A percentile compares a stretch with the other conserved stretches of the same genome.
These are phyloP conservation scores for Salix arbutifolia DNA, from an alignment of 345 rosid genomes.

Conservation along the genomic window DNA sequence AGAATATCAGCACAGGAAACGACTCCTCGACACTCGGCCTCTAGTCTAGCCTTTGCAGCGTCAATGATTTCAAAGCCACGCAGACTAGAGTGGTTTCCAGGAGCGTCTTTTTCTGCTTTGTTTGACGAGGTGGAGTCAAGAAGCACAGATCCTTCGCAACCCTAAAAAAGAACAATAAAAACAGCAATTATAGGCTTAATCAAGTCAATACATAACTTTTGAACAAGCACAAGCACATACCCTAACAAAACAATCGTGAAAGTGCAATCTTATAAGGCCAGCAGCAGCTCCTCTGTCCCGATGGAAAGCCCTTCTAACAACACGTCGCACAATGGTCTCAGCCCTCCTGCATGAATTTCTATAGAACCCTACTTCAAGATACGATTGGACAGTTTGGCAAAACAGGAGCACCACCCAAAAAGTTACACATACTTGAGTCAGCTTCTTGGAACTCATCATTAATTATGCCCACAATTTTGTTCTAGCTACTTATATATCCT, in stretches of 20 bases:
- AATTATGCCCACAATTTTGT: neutral
- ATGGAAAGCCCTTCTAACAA: slow-evolving; percentile 28
- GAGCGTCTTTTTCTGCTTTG: slow-evolving; percentile 51
- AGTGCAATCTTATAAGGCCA: slow-evolving; percentile 52
- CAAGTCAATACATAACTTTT: neutral
- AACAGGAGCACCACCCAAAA: slow-evolving; percentile 2
- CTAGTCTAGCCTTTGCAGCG: slow-evolving; percentile 38
- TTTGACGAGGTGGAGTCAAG: slow-evolving; percentile 42
- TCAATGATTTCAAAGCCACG: slow-evolving; percentile 54
- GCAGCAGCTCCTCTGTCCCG: slow-evolving; percentile 42
- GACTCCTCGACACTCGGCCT: slow-evolving; percentile 38
- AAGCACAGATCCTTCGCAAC: slow-evolving; percentile 57
- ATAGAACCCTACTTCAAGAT: slow-evolving; percentile 48
- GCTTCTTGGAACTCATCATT: slow-evolving; percentile 9
- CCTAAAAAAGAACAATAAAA: slow-evolving; percentile 16
- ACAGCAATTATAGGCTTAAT: neutral
- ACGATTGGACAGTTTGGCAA: slow-evolving; percentile 22
- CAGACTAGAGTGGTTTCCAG: slow-evolving; percentile 38
- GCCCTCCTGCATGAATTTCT: slow-evolving; percentile 27
- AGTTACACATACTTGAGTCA: neutral
- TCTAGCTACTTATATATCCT: neutral
- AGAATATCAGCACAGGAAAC: slow-evolving; percentile 60
- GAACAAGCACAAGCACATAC: slow-evolving; percentile 9
- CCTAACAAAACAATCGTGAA: slow-evolving; percentile 62
- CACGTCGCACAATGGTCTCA: slow-evolving; percentile 41